Percentiles rank a stretch among this genome's conserved stretches.
Conservation (phyloP, 805 yeast genomes). For the Diddensiella transvaalensis region DNA sequence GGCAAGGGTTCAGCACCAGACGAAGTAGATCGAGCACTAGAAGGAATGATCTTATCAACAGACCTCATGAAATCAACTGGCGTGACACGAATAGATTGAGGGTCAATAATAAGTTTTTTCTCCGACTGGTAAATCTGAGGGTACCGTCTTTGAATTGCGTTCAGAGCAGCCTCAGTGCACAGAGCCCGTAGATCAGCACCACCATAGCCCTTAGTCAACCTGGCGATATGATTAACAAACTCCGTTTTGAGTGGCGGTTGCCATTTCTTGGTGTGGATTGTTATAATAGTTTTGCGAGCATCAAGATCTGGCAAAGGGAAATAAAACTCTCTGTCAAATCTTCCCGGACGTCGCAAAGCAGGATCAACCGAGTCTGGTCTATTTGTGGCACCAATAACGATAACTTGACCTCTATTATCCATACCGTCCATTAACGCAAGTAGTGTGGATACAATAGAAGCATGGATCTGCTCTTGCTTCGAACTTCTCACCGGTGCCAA, state of each 20-base stretch:
- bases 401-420: constrained; percentile 98
- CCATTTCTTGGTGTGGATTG: constrained; percentile 90
- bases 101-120: constrained; percentile 71
- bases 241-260: constrained; percentile 58
- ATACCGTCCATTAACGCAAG: constrained; percentile 98
- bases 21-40: constrained; percentile 82
- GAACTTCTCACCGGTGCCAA: constrained; percentile 97
- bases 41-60: constrained; percentile 81
- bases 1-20: constrained; percentile 77
- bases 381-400: constrained; percentile 97
- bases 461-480: constrained; percentile 97
- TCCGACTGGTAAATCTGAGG: constrained; percentile 86
- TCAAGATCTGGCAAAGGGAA: constrained; percentile 85
- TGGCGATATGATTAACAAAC: constrained; percentile 66
- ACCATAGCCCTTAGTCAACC: constrained; percentile 90
- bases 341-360: constrained; percentile 92
- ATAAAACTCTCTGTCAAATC: constrained; percentile 95
- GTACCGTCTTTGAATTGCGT: constrained; percentile 83
- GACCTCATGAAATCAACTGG: constrained; percentile 86
- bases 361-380: constrained; percentile 99
- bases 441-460: constrained; percentile 91
- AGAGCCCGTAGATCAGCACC: constrained; percentile 95
- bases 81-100: constrained; percentile 63
- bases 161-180: constrained; percentile 93
- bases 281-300: constrained; percentile 73